Evolutionary conservation across 805 yeast genomes (phyloP).

Genomic region (Nakazawaea holstii): DNA sequence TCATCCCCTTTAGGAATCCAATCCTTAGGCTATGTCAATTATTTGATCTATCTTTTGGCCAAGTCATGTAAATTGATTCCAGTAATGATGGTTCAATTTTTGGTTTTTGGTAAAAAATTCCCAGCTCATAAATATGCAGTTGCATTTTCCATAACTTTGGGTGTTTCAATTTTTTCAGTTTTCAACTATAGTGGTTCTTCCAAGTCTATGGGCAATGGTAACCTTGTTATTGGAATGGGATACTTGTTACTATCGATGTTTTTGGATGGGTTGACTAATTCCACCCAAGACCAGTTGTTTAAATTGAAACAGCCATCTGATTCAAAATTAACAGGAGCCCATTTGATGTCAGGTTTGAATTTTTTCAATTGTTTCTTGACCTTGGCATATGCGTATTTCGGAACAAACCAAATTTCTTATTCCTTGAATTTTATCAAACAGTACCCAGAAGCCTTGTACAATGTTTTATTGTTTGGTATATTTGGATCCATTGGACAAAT

Average conservation of each 20-base stretch:
- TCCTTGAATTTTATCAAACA: conserved; percentile 39
- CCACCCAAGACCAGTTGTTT: conserved; percentile 86
- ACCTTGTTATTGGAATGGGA: conserved; percentile 48
- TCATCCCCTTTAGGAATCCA: conserved; percentile 81
- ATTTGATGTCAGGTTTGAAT: conserved; percentile 71
- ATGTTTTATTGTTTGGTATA: conserved; percentile 60
- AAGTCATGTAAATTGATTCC: conserved; percentile 94
- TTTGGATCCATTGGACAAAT: conserved; percentile 92
- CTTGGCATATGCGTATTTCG: conserved; percentile 36
- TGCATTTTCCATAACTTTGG: conserved; percentile 72
- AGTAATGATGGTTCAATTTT: conserved; percentile 78
- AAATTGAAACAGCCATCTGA: conserved; percentile 28
- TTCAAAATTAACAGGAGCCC: conserved; percentile 68
- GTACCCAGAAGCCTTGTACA: conserved; percentile 52
- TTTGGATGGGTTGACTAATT: conserved; percentile 88
- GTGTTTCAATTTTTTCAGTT: conserved; percentile 73
- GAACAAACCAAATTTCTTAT: conserved; percentile 45
- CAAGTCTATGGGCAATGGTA: conserved; percentile 33
- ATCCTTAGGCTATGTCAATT: conserved; percentile 78
- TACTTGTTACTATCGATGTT: conserved; percentile 60
- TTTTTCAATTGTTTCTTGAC: conserved; percentile 42
- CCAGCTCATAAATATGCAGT: conserved; percentile 75
- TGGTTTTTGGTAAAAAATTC: conserved; percentile 64
- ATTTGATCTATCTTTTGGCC: conserved; percentile 76
- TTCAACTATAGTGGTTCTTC: conserved; percentile 18